Evolutionary conservation across 768 basidiomycete species (phyloP).

Genomic region (Hygrocybe punicea): DNA sequence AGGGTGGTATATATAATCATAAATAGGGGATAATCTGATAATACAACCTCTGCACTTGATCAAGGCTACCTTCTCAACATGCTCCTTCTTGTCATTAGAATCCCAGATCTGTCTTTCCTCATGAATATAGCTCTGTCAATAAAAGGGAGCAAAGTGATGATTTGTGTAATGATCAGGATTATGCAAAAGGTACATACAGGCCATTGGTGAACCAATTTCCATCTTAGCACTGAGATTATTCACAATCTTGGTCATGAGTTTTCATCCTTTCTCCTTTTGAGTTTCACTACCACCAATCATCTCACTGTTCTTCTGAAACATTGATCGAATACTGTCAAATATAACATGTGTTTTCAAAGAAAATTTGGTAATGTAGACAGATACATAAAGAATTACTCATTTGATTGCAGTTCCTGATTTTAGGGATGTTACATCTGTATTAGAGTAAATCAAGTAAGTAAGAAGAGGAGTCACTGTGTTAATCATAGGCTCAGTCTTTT

Average conservation of each 20-base stretch:
- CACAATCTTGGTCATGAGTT: slow-evolving; percentile 24
- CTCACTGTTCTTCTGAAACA: slow-evolving; percentile 23
- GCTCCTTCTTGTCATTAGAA: slow-evolving; percentile 2
- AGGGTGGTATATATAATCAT: slow-evolving; percentile 29
- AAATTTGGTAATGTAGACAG: slow-evolving; percentile 30
- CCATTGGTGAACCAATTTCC: slow-evolving; percentile 32
- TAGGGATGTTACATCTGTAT: too few species aligned
- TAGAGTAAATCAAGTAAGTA: too few species aligned
- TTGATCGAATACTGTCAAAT: slow-evolving; percentile 25
- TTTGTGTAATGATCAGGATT: slow-evolving; percentile 34
- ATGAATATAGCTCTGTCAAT: slow-evolving; percentile 11
- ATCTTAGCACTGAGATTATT: slow-evolving; percentile 27
- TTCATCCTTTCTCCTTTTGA: slow-evolving; percentile 17
- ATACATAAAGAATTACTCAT: slow-evolving; percentile 28
- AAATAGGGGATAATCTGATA: slow-evolving; percentile 16
- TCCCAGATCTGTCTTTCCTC: slow-evolving; percentile 14
- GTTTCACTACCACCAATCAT: slow-evolving; percentile 21
- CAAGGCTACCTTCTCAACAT: slow-evolving; percentile 19
- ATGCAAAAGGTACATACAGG: slow-evolving; percentile 20
- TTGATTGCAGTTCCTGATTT: slow-evolving; percentile 7
- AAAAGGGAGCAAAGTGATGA: slow-evolving; percentile 23
- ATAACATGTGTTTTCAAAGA: slow-evolving; percentile 25
- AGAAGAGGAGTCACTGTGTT: too few species aligned
- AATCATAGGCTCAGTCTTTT: slow-evolving; percentile 30
- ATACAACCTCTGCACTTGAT: slow-evolving; percentile 14